Conservation (phyloP, 2,329 filamentous ascomycete genomes). For the Ilyonectria mors-panacis region DNA sequence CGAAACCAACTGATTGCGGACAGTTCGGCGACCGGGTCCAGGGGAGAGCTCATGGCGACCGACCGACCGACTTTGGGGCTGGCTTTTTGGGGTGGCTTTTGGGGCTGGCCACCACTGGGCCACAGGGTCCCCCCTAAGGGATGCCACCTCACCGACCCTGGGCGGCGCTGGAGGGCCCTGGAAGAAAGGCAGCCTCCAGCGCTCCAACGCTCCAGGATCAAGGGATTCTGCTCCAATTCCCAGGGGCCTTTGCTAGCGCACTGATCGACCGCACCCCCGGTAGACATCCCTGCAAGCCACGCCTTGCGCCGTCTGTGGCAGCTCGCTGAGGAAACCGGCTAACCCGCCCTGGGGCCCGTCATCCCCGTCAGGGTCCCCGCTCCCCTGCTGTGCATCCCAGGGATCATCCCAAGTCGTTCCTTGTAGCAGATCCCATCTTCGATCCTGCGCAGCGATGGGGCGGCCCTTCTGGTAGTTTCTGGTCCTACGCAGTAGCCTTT, state of each 20-base stretch:
- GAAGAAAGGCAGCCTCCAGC: background rate
- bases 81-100: too few species aligned
- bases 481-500: background rate
- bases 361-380: too few species aligned
- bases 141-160: too few species aligned
- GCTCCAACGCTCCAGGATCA: constrained; percentile 9
- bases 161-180: too few species aligned
- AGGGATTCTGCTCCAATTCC: background rate
- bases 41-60: too few species aligned
- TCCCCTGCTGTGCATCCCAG: constrained; percentile 9
- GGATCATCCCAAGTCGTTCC: constrained; percentile 20
- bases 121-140: too few species aligned
- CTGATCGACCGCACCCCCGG: constrained; percentile 45
- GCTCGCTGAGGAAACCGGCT: background rate
- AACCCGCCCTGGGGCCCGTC: too few species aligned
- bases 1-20: too few species aligned
- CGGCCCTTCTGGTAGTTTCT: background rate
- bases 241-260: constrained; percentile 32
- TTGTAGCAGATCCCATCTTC: constrained; percentile 35
- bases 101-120: too few species aligned
- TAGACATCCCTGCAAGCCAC: constrained; percentile 37
- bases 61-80: too few species aligned
- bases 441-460: constrained; percentile 30
- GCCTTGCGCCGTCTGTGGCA: constrained; percentile 15
- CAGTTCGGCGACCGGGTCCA: too few species aligned